Evolutionary conservation across 345 rosid genomes (phyloP).

Genomic region (Reutealis trisperma): DNA sequence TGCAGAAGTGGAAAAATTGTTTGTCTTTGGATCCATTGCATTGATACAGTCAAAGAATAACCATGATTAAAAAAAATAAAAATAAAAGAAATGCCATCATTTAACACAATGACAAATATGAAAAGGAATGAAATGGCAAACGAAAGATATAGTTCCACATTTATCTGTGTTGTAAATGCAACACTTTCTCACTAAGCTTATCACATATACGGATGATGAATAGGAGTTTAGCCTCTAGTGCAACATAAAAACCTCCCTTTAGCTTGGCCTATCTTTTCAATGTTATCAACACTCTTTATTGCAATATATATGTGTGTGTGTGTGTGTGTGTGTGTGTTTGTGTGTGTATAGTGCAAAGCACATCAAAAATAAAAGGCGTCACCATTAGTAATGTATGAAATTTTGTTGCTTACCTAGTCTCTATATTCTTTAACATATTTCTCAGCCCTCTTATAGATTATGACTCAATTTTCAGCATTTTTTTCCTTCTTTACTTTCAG

Average conservation of each 20-base stretch:
- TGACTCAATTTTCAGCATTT: slow-evolving; percentile 53
- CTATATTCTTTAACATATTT: slow-evolving; percentile 58
- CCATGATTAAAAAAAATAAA: background rate
- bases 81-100: background rate
- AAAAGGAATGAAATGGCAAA: background rate
- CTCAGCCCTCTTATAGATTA: too few relatives aligned
- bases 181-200: background rate
- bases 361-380: background rate
- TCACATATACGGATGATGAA: slow-evolving; percentile 67
- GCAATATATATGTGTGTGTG: background rate
- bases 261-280: slow-evolving; percentile 83
- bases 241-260: slow-evolving; percentile 88
- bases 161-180: background rate
- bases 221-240: slow-evolving; percentile 81
- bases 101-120: background rate
- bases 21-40: slow-evolving; percentile 81
- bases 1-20: slow-evolving; percentile 87
- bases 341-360: background rate
- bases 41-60: slow-evolving; percentile 54
- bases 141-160: background rate
- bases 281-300: slow-evolving; percentile 61
- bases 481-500: slow-evolving; percentile 53
- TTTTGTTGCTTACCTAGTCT: slow-evolving; percentile 39
- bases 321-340: too few relatives aligned
- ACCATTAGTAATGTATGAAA: background rate